phyloP scores from a whole-genome alignment of 495 filamentous ascomycete genomes.

The Lindgomyces ingoldianus region DNA sequence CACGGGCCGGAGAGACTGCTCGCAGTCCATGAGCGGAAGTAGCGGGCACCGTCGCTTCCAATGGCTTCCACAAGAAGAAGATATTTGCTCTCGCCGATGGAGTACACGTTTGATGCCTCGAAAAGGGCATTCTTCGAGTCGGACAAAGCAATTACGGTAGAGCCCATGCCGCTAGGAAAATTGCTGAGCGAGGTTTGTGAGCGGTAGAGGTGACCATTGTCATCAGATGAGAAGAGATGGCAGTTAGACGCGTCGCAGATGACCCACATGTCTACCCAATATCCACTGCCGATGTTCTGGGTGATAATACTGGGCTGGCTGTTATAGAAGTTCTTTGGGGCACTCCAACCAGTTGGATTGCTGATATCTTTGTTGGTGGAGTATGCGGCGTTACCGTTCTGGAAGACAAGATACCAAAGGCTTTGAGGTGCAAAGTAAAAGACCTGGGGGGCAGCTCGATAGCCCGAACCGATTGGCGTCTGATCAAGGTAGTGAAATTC shows the following conservation, averaged over 20 bases:
- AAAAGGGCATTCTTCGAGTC: conserved; percentile 28
- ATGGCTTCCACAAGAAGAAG: conserved; percentile 38
- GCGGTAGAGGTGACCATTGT: conserved; percentile 36
- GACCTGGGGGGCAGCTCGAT: conserved; percentile 37
- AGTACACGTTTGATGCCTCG: conserved; percentile 36
- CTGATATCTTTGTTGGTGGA: conserved; percentile 36
- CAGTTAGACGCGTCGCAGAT: conserved; percentile 35
- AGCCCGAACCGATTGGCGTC: conserved; percentile 29
- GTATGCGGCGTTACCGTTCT: conserved; percentile 39
- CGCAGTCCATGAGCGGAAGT: conserved; percentile 39
- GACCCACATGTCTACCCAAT: conserved; percentile 41
- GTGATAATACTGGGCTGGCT: conserved; percentile 23
- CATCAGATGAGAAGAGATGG: conserved; percentile 37
- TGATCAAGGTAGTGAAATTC: conserved; percentile 38
- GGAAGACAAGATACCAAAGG: conserved; percentile 38
- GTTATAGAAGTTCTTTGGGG: conserved; percentile 31
- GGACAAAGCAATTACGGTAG: conserved; percentile 30
- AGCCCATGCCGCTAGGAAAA: conserved; percentile 32
- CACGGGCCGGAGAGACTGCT: conserved; percentile 18
- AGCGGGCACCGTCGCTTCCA: conserved; percentile 28
- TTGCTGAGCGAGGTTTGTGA: conserved; percentile 27
- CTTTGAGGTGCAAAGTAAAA: conserved; percentile 38
- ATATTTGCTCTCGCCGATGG: conserved; percentile 22
- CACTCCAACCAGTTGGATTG: conserved; percentile 34
- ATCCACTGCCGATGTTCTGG: conserved; percentile 22